Evolutionary conservation across 306 rosid species (phyloP).

Genomic region (Vicia sativa): DNA sequence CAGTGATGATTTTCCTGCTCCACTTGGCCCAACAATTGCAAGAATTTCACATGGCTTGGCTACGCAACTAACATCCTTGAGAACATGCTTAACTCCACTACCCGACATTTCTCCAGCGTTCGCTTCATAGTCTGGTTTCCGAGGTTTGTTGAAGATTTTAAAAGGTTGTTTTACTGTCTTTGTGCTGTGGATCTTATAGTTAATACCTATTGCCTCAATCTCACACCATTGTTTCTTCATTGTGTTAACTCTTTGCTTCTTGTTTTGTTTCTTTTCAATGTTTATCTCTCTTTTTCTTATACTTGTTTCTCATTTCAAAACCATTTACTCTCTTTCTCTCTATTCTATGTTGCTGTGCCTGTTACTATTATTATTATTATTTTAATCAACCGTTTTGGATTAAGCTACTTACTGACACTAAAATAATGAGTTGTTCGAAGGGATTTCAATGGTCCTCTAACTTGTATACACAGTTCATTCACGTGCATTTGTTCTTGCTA

Average conservation of each 20-base stretch:
- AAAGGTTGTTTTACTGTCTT: conserved; percentile 45
- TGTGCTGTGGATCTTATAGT: conserved; percentile 53
- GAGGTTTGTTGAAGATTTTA: conserved; percentile 47
- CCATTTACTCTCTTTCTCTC: conserved; percentile 28
- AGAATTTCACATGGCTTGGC: conserved; percentile 76
- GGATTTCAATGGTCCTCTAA: neutral
- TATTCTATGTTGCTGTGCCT: conserved; percentile 10
- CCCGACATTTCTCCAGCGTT: conserved; percentile 34
- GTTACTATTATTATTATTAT: conserved; percentile 20
- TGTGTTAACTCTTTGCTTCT: conserved; percentile 31
- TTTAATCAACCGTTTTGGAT: conserved; percentile 35
- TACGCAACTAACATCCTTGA: conserved; percentile 58
- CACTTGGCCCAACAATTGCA: conserved; percentile 91
- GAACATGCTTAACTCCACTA: conserved; percentile 56
- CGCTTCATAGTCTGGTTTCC: conserved; percentile 43
- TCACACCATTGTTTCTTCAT: conserved; percentile 86
- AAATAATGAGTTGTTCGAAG: conserved; percentile 33
- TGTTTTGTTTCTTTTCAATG: conserved; percentile 19
- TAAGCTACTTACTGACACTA: conserved; percentile 32
- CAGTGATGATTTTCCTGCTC: conserved; percentile 88
- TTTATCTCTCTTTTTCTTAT: conserved; percentile 24
- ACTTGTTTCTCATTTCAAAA: conserved; percentile 35
- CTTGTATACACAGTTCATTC: conserved; percentile 35
- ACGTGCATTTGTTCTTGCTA: conserved; percentile 43
- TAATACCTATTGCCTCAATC: conserved; percentile 68